Conservation (phyloP, 371 early-diverging fungal genomes). For the Mucor plumbeus region DNA sequence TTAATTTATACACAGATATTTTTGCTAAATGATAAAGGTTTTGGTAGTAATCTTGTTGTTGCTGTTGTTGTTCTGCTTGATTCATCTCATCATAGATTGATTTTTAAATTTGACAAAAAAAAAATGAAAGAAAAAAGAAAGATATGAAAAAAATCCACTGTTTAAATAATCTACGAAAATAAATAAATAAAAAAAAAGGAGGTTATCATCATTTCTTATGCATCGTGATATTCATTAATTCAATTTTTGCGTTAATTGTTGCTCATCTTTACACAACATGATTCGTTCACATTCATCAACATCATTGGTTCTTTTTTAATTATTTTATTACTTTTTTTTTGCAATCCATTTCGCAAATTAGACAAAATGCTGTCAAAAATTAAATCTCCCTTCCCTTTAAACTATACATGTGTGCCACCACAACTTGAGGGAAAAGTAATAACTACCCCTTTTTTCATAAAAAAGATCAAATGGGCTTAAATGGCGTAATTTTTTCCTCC, state of each 20-base stretch:
- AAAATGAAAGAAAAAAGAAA: not conserved
- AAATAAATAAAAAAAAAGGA: not conserved
- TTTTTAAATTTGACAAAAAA: slow-evolving; percentile 8
- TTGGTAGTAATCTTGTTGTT: slow-evolving; percentile 13
- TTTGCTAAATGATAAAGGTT: slow-evolving; percentile 31
- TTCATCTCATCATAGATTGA: slow-evolving; percentile 10
- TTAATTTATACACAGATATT: slow-evolving; percentile 42
- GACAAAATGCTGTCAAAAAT: slow-evolving; percentile 1
- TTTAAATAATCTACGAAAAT: not conserved
- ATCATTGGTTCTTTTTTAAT: not conserved
- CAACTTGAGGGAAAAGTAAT: too few relatives aligned
- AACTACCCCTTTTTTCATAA: not conserved
- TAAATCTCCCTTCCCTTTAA: not conserved
- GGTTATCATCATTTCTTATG: slow-evolving; percentile 2
- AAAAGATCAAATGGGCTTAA: not conserved
- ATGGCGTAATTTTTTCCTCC: not conserved
- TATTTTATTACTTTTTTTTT: not conserved
- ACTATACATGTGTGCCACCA: too few relatives aligned
- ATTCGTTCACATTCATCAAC: slow-evolving; percentile 1
- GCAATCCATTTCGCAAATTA: not conserved
- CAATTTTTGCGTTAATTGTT: slow-evolving; percentile 7
- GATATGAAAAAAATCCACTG: not conserved
- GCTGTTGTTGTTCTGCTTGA: slow-evolving; percentile 6
- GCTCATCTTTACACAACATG: slow-evolving; percentile 10
- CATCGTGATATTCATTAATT: slow-evolving; percentile 9